These are phyloP conservation scores for Candida montana DNA, from an alignment of 805 yeast species.

Conservation along the genomic window DNA sequence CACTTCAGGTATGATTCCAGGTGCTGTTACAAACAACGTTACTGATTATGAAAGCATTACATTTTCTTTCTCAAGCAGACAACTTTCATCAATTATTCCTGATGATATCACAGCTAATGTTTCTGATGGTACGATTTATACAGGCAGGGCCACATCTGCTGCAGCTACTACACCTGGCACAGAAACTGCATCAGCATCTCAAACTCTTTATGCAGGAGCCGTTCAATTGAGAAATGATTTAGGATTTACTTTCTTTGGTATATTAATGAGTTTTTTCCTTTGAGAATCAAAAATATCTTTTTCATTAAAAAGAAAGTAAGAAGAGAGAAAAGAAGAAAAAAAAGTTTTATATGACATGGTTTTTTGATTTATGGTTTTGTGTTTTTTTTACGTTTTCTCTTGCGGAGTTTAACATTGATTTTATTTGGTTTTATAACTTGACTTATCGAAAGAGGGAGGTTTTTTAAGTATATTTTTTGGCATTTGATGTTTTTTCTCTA, in stretches of 20 bases:
- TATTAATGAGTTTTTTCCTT: no score
- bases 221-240: neutral
- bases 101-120: conserved; percentile 12
- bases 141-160: conserved; percentile 3
- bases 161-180: neutral
- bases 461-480: no score
- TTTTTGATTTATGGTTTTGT: no score
- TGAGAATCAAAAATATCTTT: no score
- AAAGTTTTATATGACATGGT: no score
- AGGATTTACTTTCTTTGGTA: neutral
- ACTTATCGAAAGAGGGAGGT: no score
- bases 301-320: no score
- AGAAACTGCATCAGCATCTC: neutral
- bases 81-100: conserved; percentile 1
- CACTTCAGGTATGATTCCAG: conserved; percentile 44
- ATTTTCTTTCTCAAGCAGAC: conserved; percentile 3
- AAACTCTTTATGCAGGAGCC: neutral
- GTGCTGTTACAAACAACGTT: conserved; percentile 34
- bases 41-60: conserved; percentile 13
- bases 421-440: no score
- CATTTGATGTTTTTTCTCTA: no score
- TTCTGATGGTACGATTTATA: conserved; percentile 11
- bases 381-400: no score
- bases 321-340: no score
- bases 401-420: no score